A percentile compares a stretch with the other conserved stretches of the same genome.
These are phyloP conservation scores for Chamaecyparis obtusa DNA, from an alignment of 75 land plant genomes.

Conservation along the genomic window DNA sequence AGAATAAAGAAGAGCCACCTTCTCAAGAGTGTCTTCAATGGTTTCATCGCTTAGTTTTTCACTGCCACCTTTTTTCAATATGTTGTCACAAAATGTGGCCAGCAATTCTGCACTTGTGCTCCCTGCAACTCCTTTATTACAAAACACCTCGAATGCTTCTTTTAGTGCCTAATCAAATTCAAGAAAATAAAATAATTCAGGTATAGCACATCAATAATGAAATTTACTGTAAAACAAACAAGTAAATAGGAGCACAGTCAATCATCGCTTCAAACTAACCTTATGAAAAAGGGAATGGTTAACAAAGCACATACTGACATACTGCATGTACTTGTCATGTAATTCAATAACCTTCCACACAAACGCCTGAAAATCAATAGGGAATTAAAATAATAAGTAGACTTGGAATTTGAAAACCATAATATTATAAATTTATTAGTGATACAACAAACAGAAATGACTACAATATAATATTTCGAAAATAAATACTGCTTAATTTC, in stretches of 20 bases:
- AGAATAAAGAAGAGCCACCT: constrained; percentile 32
- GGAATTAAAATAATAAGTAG: neutral
- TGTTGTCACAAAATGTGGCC: constrained; percentile 90
- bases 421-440: neutral
- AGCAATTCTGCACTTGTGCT: constrained; percentile 88
- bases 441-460: neutral
- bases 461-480: neutral
- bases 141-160: constrained; percentile 93
- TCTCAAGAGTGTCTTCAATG: constrained; percentile 92
- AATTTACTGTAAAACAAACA: neutral
- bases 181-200: neutral
- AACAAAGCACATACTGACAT: constrained; percentile 74
- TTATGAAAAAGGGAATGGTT: constrained; percentile 90
- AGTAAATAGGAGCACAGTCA: neutral
- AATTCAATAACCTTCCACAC: constrained; percentile 86
- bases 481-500: neutral
- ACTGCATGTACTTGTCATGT: constrained; percentile 86
- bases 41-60: constrained; percentile 91
- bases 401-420: neutral
- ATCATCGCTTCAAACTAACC: constrained; percentile 33
- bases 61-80: constrained; percentile 90
- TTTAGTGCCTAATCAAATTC: constrained; percentile 59
- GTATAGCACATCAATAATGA: neutral
- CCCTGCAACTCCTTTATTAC: constrained; percentile 87
- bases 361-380: constrained; percentile 53